These are phyloP conservation scores for Passalora sequoiae DNA, from an alignment of 2,329 filamentous ascomycete species.

Conservation along the genomic window DNA sequence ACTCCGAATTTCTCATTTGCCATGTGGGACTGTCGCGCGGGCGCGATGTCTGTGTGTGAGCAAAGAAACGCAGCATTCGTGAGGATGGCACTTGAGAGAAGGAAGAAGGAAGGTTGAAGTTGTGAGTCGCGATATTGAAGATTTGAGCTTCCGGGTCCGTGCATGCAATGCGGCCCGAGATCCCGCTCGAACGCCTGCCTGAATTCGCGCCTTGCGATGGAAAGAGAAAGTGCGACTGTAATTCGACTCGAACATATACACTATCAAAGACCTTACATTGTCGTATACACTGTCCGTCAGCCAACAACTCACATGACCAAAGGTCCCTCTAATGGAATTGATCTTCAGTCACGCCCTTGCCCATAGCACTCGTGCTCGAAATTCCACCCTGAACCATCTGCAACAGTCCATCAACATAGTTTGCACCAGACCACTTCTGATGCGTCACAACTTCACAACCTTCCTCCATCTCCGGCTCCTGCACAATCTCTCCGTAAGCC, in stretches of 20 bases:
- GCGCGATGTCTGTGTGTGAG: constrained; percentile 62
- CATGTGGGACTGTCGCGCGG: constrained; percentile 29
- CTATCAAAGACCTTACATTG: no score
- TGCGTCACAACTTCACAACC: constrained; percentile 94
- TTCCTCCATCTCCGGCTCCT: constrained; percentile 92
- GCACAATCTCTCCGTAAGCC: constrained; percentile 92
- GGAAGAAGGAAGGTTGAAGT: constrained; percentile 20
- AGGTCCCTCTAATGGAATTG: constrained; percentile 62
- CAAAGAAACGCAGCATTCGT: constrained; percentile 95
- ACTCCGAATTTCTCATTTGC: constrained; percentile 99
- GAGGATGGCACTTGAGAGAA: constrained; percentile 68
- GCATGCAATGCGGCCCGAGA: no score
- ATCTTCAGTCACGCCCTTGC: constrained; percentile 94
- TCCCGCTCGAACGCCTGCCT: no score
- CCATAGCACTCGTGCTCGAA: constrained; percentile 90
- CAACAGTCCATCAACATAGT: constrained; percentile 87
- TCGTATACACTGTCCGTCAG: no score
- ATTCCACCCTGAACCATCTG: constrained; percentile 97
- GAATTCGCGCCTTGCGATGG: no score
- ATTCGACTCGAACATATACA: no score
- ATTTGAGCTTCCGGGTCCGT: no score
- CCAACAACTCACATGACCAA: no score
- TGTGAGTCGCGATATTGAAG: constrained; percentile 8
- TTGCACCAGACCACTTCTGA: constrained; percentile 97
- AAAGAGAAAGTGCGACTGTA: no score